phyloP scores from a whole-genome alignment of 192 early-diverging fungal genomes.

The Chytriomyces confervae region DNA sequence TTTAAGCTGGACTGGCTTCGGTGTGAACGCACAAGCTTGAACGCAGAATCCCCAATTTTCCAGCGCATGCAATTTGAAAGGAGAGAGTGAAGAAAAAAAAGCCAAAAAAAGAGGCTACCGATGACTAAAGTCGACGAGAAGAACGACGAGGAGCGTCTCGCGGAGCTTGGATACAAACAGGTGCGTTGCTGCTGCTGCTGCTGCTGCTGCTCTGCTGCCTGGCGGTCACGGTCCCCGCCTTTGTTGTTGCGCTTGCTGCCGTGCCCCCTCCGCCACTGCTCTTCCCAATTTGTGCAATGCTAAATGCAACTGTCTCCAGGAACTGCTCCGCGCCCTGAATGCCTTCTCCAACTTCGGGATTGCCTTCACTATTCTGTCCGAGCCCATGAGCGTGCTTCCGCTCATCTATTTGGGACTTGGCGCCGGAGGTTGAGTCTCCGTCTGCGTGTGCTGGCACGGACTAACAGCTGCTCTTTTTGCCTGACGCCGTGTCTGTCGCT shows the following conservation, averaged over 20 bases:
- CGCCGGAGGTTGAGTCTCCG: constrained; percentile 10
- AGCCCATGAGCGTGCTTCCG: constrained; percentile 20
- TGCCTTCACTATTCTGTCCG: constrained; percentile 12
- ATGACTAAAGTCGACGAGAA: not conserved
- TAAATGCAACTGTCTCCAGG: not conserved
- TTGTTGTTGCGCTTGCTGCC: not conserved
- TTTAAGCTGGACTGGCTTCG: not conserved
- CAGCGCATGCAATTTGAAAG: not conserved
- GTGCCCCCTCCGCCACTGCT: not conserved
- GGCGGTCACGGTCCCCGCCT: not conserved
- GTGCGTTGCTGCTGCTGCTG: not conserved
- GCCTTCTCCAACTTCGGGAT: constrained; percentile 31
- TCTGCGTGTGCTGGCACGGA: not conserved
- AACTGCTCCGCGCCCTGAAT: constrained; percentile 19
- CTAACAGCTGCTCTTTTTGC: not conserved
- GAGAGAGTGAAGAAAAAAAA: not conserved
- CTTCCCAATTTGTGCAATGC: not conserved
- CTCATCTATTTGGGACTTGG: constrained; percentile 16
- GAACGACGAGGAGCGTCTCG: constrained; percentile 17
- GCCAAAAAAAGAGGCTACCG: not conserved
- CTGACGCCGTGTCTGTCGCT: not conserved
- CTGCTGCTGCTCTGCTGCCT: not conserved
- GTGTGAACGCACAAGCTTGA: not conserved
- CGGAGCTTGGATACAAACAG: constrained; percentile 25
- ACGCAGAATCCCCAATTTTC: not conserved